Evolutionary conservation across 805 yeast species (phyloP).

Genomic region (Yarrowia divulgata): DNA sequence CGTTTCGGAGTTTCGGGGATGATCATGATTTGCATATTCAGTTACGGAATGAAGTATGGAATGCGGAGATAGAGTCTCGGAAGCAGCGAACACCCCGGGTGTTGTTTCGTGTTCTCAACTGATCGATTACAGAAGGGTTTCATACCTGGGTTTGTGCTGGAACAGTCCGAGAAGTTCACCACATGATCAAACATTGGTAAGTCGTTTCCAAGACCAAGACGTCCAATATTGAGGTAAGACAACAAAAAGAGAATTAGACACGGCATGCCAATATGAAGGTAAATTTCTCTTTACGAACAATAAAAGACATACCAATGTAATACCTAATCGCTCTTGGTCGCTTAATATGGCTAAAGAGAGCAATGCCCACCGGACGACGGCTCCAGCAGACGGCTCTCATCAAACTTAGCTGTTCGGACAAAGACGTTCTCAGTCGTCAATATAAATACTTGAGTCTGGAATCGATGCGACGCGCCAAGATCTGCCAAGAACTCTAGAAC

Average conservation of each 20-base stretch:
- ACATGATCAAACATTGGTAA: too few relatives aligned
- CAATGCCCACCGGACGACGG: not conserved
- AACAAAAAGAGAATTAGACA: not conserved
- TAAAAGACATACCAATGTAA: not conserved
- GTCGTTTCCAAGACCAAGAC: too few relatives aligned
- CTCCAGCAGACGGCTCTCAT: constrained; percentile 6
- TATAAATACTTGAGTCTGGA: not conserved
- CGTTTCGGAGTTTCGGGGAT: constrained; percentile 32
- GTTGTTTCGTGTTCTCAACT: not conserved
- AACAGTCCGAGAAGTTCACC: too few relatives aligned
- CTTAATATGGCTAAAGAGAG: constrained; percentile 10
- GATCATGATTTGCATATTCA: constrained; percentile 6
- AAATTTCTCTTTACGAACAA: not conserved
- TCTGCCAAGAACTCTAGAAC: constrained; percentile 1
- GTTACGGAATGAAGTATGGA: not conserved
- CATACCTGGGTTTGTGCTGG: too few relatives aligned
- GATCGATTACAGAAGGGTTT: too few relatives aligned
- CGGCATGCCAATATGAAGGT: constrained; percentile 6
- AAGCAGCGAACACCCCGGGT: not conserved
- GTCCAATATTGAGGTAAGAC: not conserved
- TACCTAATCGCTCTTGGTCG: constrained; percentile 11
- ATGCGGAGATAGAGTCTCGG: constrained; percentile 1
- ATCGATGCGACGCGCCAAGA: not conserved
- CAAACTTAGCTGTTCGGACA: constrained; percentile 2
- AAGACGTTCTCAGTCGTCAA: not conserved